These are phyloP conservation scores for Cryptococcus neoformans DNA, from an alignment of 1,284 basidiomycete genomes.

Conservation along the genomic window DNA sequence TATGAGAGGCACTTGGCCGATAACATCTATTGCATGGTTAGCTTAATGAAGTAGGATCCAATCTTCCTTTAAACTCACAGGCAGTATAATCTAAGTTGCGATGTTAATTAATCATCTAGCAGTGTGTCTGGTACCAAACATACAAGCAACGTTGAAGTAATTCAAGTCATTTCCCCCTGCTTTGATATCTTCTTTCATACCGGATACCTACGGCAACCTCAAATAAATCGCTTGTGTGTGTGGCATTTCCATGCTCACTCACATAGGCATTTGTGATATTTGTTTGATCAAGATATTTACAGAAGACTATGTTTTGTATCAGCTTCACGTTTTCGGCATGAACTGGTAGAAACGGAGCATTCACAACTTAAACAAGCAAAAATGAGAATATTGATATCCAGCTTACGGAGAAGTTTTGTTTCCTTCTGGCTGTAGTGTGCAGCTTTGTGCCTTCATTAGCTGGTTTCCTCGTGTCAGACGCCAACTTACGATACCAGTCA, in stretches of 20 bases:
- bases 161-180: constrained; percentile 32
- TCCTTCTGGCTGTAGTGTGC: constrained; percentile 14
- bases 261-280: constrained; percentile 12
- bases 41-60: not conserved
- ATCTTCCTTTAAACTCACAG: not conserved
- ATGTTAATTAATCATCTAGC: not conserved
- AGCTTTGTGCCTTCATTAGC: constrained; percentile 1
- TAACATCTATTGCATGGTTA: constrained; percentile 9
- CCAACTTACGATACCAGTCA: constrained; percentile 39
- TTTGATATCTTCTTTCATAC: constrained; percentile 64
- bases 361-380: constrained; percentile 29
- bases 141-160: constrained; percentile 10
- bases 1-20: constrained; percentile 32
- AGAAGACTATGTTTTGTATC: constrained; percentile 2
- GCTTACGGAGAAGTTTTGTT: constrained; percentile 31
- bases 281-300: constrained; percentile 11
- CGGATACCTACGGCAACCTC: constrained; percentile 27
- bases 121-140: not conserved
- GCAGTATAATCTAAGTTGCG: constrained; percentile 14
- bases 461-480: not conserved
- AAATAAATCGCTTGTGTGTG: not conserved
- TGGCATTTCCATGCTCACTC: not conserved
- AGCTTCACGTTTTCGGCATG: not conserved
- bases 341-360: not conserved
- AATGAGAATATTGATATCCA: constrained; percentile 38